Conservation (phyloP, 306 rosid species). For the Cotoneaster glaucophyllus region DNA sequence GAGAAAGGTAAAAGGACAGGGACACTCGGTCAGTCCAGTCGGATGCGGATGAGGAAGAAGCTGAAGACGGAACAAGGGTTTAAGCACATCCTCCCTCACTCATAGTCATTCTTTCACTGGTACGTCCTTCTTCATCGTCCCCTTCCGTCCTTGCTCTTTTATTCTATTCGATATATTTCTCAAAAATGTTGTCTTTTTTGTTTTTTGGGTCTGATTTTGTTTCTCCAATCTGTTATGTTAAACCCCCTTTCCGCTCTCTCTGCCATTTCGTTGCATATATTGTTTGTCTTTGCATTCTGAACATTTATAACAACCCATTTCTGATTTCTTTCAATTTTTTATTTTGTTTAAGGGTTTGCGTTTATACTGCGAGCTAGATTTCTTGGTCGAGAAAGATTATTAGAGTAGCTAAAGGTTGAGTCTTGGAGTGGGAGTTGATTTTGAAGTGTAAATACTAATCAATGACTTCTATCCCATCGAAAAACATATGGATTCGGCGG, state of each 20-base stretch:
- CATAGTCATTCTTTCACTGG: conserved; percentile 15
- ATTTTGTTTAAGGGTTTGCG: conserved; percentile 3
- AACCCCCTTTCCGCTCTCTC: background rate
- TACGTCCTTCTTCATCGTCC: conserved; percentile 11
- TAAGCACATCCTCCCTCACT: conserved; percentile 1
- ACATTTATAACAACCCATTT: background rate
- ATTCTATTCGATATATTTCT: background rate
- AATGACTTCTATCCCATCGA: conserved; percentile 57
- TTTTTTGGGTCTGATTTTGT: background rate
- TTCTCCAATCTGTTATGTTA: background rate
- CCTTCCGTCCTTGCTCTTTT: background rate
- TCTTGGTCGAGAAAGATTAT: conserved; percentile 7
- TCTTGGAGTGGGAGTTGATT: background rate
- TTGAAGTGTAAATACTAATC: conserved; percentile 1
- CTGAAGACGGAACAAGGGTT: conserved; percentile 23
- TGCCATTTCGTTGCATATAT: background rate
- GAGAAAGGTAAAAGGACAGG: background rate
- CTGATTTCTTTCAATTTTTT: background rate
- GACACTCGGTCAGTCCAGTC: background rate
- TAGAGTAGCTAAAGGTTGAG: background rate
- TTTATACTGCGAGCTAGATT: conserved; percentile 21
- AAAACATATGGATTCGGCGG: conserved; percentile 76
- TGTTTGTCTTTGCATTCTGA: background rate
- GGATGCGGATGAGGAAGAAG: conserved; percentile 7
- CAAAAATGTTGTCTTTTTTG: background rate